Evolutionary conservation across 768 basidiomycete genomes (phyloP), one percentile per base, ranked within the genome.

Genomic region (Sporobolomyces roseus): DNA sequence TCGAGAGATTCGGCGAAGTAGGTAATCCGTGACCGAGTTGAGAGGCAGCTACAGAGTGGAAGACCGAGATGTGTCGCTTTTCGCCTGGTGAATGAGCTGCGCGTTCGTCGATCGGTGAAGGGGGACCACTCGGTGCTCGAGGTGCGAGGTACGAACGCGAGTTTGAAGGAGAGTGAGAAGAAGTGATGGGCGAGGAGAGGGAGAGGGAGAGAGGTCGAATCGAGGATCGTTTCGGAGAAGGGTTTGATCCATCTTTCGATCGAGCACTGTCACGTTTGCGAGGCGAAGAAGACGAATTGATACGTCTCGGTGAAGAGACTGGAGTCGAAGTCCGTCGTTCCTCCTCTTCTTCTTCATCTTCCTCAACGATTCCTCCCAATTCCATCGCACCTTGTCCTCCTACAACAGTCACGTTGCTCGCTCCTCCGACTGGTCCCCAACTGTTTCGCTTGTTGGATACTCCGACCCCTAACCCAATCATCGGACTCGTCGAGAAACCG

Each of bases 341-440:
- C 30, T 79, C 78, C 4, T 88, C 88, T 30, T 91, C 90, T 48
- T 91, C 91, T 56, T 93, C 90, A 60, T 91, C 90, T 63, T 92
- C 89, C 75, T 90, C 91, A 75, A 91, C 90, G 36, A 92, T 80
- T 33, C 91, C 71, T 16, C 74, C 75, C 2, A 76, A 53, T 52
- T 72, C 70, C 61, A 66, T 66, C 43, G 73, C 72, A 23, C 74
- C 72, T 56, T 70, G 66, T 33, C 67, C 72, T 16, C 72, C 68
- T n/a, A 51, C 60, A 10, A 38, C 25, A 10, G 61, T 36, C 8
- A 71, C 65, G 0, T 60, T 45, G 21, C 56, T 48, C 17, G 48
- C 58, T 10, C 45, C 45, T 60, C 45, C 58, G 16, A 7, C 36
- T 12, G 62, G 3, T 23, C 68, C 68, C 71, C 71, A 73, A 46